Conservation (phyloP, 2,329 filamentous ascomycete species). For the Apiospora pterosperma region DNA sequence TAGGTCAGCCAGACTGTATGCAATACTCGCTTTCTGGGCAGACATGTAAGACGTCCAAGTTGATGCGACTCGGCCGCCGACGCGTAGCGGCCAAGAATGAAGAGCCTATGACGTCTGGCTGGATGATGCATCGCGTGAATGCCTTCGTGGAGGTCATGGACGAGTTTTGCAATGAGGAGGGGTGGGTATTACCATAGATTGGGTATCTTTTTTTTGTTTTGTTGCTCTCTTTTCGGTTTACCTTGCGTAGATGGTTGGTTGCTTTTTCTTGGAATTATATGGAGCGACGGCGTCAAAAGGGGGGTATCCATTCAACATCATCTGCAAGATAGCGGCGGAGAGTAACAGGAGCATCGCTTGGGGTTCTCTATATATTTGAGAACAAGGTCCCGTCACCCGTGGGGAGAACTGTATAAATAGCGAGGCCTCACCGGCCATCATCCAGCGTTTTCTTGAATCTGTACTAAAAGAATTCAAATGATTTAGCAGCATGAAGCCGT, state of each 20-base stretch:
- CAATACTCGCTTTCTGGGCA: conserved; percentile 26
- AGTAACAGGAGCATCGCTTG: not conserved
- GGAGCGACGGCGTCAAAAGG: not conserved
- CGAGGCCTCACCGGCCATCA: not conserved
- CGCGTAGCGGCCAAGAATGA: conserved; percentile 8
- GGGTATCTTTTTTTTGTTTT: not conserved
- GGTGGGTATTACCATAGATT: not conserved
- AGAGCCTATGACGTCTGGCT: conserved; percentile 23
- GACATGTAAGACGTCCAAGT: conserved; percentile 22
- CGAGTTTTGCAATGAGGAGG: not conserved
- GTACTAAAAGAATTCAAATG: not conserved
- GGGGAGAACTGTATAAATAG: not conserved
- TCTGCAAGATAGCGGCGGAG: not conserved
- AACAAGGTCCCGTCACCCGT: not conserved
- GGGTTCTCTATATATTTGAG: not conserved
- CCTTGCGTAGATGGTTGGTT: not conserved
- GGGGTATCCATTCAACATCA: not conserved
- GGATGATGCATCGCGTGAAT: conserved; percentile 27
- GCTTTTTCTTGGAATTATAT: not conserved
- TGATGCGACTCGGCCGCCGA: conserved; percentile 22
- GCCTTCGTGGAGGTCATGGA: conserved; percentile 23
- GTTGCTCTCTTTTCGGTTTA: too few species aligned
- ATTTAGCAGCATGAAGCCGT: not conserved
- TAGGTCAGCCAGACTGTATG: conserved; percentile 21
- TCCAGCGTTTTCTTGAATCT: not conserved